phyloP scores from a whole-genome alignment of 2,329 filamentous ascomycete genomes.

The Pseudodiploospora longispora region DNA sequence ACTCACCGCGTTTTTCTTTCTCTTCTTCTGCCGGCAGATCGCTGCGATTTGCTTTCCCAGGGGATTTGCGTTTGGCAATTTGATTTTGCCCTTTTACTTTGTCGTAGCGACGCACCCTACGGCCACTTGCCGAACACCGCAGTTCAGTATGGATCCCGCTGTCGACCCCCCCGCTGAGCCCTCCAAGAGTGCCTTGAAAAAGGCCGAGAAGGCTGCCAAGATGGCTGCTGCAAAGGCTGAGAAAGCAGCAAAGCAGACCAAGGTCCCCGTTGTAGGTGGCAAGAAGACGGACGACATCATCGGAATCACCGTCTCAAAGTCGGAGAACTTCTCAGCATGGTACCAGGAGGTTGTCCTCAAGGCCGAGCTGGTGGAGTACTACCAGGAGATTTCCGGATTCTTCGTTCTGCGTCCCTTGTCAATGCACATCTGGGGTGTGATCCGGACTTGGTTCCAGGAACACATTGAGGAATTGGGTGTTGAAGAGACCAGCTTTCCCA shows the following conservation, averaged over 20 bases:
- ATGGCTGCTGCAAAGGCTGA: constrained; percentile 53
- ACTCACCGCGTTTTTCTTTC: background rate
- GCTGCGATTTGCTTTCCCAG: no score
- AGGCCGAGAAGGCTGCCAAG: constrained; percentile 57
- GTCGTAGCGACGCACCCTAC: no score
- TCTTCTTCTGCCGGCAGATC: background rate
- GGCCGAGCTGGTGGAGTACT: constrained; percentile 96
- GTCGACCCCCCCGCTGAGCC: constrained; percentile 42
- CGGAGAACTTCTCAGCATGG: constrained; percentile 85
- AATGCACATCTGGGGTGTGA: constrained; percentile 60
- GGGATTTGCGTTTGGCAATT: no score
- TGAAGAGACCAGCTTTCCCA: constrained; percentile 91
- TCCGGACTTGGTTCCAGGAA: constrained; percentile 59
- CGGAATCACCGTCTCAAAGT: constrained; percentile 79
- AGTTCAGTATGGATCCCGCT: constrained; percentile 22
- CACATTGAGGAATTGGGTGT: constrained; percentile 88
- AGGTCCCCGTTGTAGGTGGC: constrained; percentile 44
- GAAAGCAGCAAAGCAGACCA: constrained; percentile 49
- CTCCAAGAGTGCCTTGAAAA: constrained; percentile 58
- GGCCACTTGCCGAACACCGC: no score
- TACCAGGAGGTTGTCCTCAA: constrained; percentile 97
- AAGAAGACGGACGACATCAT: constrained; percentile 64
- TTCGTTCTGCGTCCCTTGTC: constrained; percentile 76
- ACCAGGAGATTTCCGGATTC: constrained; percentile 87
- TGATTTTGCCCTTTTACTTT: no score